Percentiles rank a stretch among this genome's conserved stretches.
phyloP scores from a whole-genome alignment of 257 asterid genomes.

The Fraxinus cuspidata region DNA sequence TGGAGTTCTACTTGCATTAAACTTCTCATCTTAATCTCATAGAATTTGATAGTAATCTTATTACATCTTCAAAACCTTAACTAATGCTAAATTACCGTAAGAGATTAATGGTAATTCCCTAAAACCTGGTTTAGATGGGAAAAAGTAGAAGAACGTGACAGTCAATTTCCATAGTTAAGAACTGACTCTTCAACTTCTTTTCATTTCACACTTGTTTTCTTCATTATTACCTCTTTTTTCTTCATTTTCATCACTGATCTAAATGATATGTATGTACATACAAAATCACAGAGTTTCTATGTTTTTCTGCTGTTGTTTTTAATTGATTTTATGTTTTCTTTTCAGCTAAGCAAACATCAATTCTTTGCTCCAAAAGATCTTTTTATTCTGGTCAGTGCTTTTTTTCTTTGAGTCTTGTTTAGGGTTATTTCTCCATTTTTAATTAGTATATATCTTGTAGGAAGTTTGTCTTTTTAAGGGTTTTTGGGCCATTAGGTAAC shows the following conservation, averaged over 20 bases:
- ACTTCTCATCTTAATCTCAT: too few species aligned
- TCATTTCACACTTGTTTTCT: background rate
- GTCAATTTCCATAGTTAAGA: conserved; percentile 11
- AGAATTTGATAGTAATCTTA: background rate
- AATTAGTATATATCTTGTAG: background rate
- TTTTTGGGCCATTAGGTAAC: background rate
- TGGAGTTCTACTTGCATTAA: too few species aligned
- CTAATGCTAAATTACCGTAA: background rate
- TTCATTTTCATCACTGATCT: background rate
- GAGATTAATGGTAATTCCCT: background rate
- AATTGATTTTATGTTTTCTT: conserved; percentile 8
- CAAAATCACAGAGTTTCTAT: background rate
- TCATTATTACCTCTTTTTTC: background rate
- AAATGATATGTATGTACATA: background rate
- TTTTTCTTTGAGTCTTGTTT: background rate
- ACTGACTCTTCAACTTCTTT: conserved; percentile 26
- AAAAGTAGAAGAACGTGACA: conserved; percentile 46
- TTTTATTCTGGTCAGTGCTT: conserved; percentile 14
- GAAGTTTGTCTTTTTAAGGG: background rate
- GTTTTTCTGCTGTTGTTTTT: conserved; percentile 11
- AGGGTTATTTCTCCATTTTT: conserved; percentile 1
- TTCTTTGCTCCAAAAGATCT: background rate
- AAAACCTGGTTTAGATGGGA: background rate
- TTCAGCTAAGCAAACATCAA: conserved; percentile 24
- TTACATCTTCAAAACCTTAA: background rate